Evolutionary conservation across 495 filamentous ascomycete genomes (phyloP), one percentile per base, ranked within the genome.

Genomic region (Immersiella caudata): DNA sequence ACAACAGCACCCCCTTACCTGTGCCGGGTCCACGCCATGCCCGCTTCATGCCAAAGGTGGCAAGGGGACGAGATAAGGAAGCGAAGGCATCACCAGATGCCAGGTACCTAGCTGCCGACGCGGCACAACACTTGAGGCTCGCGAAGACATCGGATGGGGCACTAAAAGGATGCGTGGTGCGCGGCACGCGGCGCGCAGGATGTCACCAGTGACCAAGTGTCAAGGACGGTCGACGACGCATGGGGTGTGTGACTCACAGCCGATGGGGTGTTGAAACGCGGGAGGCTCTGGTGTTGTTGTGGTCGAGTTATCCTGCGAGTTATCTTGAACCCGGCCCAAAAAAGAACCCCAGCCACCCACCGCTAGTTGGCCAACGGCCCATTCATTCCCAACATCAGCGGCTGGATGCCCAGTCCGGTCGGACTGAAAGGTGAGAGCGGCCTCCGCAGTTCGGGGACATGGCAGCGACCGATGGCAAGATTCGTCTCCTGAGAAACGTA

Each of bases 111-210:
- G 52, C 21, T 18, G 29, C 20, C 12, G 35, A n/a, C 33, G 26
- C 62, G 62, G 21, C 46, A 55, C 21, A 22, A 55, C 20, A 55
- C 21, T 55, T 26, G 52, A 55, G 25, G 46, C 26, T 64, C 62
- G 62, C 50, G 26, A 6, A 29, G 22, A 51, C 26, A 54, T 64
- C 61, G 61, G 61, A 64, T 64, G 61, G 61, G 40, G 61, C 61
- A 64, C 61, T 29, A 2, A 12, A 46, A 46, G 40, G 40, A 46
- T 46, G 40, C 40, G 40, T 46, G 40, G 40, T 46, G 40, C 40
- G 61, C 49, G 59, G 36, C 35, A 22, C 26, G 61, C 46, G n/a
- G 46, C 51, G 46, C 16, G 24, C 50, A 29, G 61, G 26, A 49
- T n/a, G 27, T 52, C 16, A 33, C n/a, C 40, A 46, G 40, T 40